Evolutionary conservation across 352 stramenopile genomes (phyloP).

Genomic region (Globisporangium paddicum): DNA sequence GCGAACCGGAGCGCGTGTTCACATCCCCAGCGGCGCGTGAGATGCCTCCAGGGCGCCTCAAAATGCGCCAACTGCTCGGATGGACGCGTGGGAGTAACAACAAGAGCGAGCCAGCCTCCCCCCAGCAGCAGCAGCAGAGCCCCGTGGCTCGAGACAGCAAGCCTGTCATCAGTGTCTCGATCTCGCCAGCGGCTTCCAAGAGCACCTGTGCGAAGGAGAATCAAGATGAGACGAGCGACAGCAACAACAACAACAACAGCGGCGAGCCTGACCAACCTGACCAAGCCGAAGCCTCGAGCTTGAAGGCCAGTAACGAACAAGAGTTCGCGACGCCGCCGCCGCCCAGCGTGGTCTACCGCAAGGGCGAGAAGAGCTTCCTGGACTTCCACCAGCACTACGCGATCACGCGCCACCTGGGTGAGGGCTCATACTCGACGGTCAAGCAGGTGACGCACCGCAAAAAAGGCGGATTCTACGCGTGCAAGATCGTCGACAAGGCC

Average conservation of each 20-base stretch:
- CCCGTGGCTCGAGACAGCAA: not conserved
- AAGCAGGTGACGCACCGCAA: slow-evolving; percentile 84
- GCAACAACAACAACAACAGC: not conserved
- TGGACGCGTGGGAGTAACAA: slow-evolving; percentile 31
- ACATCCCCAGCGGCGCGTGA: slow-evolving; percentile 28
- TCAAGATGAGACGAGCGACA: not conserved
- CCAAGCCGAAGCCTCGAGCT: not conserved
- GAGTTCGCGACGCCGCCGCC: slow-evolving; percentile 3
- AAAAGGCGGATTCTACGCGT: slow-evolving; percentile 65
- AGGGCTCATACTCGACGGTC: slow-evolving; percentile 85
- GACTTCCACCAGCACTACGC: slow-evolving; percentile 82
- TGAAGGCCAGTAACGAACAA: not conserved
- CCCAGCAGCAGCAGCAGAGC: slow-evolving; percentile 11
- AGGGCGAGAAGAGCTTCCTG: slow-evolving; percentile 77
- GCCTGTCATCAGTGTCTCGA: not conserved
- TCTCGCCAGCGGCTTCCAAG: not conserved
- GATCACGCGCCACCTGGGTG: slow-evolving; percentile 74
- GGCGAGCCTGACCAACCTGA: not conserved
- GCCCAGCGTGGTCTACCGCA: slow-evolving; percentile 49
- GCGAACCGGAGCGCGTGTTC: slow-evolving; percentile 45
- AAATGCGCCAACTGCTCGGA: slow-evolving; percentile 40
- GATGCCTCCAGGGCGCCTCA: slow-evolving; percentile 24
- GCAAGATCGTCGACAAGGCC: slow-evolving; percentile 85
- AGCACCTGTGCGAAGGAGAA: not conserved
- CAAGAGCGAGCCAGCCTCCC: slow-evolving; percentile 12